A percentile compares a stretch with the other conserved stretches of the same genome.
phyloP scores from a whole-genome alignment of 2,329 filamentous ascomycete genomes.

The Aspergillus vadensis region DNA sequence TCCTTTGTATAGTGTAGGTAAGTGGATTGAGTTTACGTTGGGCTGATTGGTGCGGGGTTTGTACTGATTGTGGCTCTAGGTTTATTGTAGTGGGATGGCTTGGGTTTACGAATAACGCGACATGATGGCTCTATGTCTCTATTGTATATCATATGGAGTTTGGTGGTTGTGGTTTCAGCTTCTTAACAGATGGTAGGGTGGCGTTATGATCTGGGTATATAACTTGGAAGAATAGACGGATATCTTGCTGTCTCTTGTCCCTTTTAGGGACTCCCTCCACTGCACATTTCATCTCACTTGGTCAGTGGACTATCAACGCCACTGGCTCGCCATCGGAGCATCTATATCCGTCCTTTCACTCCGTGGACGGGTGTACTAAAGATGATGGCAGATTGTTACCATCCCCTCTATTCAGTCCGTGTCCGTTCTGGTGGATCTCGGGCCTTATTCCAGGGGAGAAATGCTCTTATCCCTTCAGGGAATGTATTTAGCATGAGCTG shows the following conservation, averaged over 20 bases:
- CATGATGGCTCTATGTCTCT: not conserved
- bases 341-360: conserved; percentile 34
- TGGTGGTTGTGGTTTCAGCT: not conserved
- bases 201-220: not conserved
- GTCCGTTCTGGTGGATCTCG: conserved; percentile 24
- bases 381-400: conserved; percentile 48
- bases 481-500: not conserved
- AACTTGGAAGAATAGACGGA: not conserved
- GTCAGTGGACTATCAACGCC: not conserved
- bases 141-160: not conserved
- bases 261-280: not conserved
- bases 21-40: not conserved
- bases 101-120: conserved; percentile 1
- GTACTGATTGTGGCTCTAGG: not conserved
- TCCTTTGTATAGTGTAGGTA: not conserved
- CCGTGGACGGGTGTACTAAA: conserved; percentile 51
- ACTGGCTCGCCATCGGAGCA: conserved; percentile 37
- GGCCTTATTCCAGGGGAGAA: conserved; percentile 35
- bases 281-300: not conserved
- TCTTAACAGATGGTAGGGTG: not conserved
- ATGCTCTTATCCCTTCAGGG: conserved; percentile 9
- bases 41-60: not conserved
- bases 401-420: conserved; percentile 30
- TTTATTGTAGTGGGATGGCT: not conserved
- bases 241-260: not conserved